Percentiles rank a stretch among this genome's conserved stretches.
Evolutionary conservation across 1,139 yeast species (phyloP).

Genomic region (Suzukiozyma palmioleophila): DNA sequence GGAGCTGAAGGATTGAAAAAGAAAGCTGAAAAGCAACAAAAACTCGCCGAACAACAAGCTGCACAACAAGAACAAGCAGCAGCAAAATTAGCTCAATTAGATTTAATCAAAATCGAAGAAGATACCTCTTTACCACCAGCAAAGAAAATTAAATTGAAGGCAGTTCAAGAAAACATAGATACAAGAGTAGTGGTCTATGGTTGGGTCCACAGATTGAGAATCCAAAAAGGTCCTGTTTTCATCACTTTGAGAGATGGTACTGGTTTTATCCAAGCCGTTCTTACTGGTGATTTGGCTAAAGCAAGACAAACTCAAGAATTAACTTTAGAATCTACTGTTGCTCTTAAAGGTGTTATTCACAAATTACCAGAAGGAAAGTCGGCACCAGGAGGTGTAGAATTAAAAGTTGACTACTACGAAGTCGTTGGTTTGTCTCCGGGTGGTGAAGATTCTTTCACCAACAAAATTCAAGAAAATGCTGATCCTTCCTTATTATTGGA

Average conservation of each 20-base stretch:
- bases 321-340: conserved; percentile 82
- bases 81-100: conserved; percentile 71
- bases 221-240: conserved; percentile 89
- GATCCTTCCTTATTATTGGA: conserved; percentile 91
- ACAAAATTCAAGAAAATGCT: conserved; percentile 88
- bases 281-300: conserved; percentile 87
- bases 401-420: conserved; percentile 84
- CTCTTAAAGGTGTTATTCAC: conserved; percentile 74
- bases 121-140: conserved; percentile 74
- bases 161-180: conserved; percentile 49
- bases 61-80: conserved; percentile 64
- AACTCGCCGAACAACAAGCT: conserved; percentile 57
- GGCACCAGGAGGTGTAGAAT: conserved; percentile 98
- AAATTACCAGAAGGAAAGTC: conserved; percentile 92
- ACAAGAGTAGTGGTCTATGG: conserved; percentile 77
- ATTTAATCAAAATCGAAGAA: conserved; percentile 63
- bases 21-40: conserved; percentile 78
- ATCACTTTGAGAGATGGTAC: conserved; percentile 93
- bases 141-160: conserved; percentile 57
- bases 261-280: conserved; percentile 83
- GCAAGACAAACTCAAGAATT: conserved; percentile 81
- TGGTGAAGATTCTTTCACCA: conserved; percentile 93
- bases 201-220: conserved; percentile 93
- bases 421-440: conserved; percentile 91
- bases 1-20: conserved; percentile 91